phyloP scores from a whole-genome alignment of 2,329 filamentous ascomycete genomes.

The Neopestalotiopsis sp. region DNA sequence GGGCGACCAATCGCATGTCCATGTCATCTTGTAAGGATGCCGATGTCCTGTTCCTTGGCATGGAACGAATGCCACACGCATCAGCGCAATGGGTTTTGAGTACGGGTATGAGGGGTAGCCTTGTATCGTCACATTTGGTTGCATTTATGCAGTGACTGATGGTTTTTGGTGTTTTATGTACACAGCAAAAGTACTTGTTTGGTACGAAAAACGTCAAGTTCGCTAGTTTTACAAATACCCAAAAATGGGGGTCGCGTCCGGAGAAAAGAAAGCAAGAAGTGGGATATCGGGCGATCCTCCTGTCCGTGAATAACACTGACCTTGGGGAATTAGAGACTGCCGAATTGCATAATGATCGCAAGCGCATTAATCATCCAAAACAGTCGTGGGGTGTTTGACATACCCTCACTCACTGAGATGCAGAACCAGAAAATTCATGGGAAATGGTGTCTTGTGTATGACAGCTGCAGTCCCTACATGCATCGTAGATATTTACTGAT shows the following conservation, averaged over 20 bases:
- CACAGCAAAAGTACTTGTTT: neutral
- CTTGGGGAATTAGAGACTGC: neutral
- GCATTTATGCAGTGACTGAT: neutral
- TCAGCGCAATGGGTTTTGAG: neutral
- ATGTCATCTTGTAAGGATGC: neutral
- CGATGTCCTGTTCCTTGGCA: neutral
- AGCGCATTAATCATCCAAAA: neutral
- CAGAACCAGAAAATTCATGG: neutral
- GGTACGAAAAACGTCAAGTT: neutral
- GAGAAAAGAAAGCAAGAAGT: neutral
- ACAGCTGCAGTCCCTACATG: neutral
- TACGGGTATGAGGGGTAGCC: neutral
- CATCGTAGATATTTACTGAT: neutral
- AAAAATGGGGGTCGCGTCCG: neutral
- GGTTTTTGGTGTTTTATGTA: neutral
- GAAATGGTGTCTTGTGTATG: neutral
- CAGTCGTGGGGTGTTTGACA: neutral
- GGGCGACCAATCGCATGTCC: slow-evolving; percentile 1
- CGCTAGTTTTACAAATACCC: too few species aligned
- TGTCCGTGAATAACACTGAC: neutral
- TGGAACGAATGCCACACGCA: neutral
- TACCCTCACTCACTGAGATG: neutral
- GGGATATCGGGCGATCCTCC: neutral
- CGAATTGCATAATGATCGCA: neutral
- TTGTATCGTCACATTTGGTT: neutral